Evolutionary conservation across 2,329 filamentous ascomycete genomes (phyloP).

Genomic region (Coniochaeta hoffmannii): DNA sequence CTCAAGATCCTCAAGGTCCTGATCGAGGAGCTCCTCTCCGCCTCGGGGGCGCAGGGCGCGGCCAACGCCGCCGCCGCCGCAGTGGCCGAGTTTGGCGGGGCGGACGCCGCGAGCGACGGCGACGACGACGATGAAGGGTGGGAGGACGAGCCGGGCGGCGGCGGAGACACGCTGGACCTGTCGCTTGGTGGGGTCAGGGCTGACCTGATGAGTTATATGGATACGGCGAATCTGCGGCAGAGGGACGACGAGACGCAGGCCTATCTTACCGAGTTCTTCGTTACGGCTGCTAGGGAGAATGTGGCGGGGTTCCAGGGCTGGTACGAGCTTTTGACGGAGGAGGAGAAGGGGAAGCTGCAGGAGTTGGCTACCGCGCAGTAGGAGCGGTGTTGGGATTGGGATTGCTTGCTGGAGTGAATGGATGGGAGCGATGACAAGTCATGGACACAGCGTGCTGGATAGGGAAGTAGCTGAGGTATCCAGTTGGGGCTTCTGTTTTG

Average conservation of each 20-base stretch:
- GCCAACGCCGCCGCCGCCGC: slow-evolving; percentile 57
- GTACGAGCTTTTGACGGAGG: slow-evolving; percentile 47
- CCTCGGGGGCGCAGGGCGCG: slow-evolving; percentile 57
- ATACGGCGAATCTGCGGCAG: slow-evolving; percentile 52
- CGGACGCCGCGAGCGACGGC: slow-evolving; percentile 58
- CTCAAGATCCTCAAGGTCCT: slow-evolving; percentile 96
- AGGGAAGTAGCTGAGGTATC: too few relatives aligned
- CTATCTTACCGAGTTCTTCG: slow-evolving; percentile 78
- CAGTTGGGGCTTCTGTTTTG: too few relatives aligned
- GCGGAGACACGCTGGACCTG: slow-evolving; percentile 62
- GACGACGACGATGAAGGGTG: slow-evolving; percentile 75
- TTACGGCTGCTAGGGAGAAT: slow-evolving; percentile 48
- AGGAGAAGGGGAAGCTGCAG: slow-evolving; percentile 49
- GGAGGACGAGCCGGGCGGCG: slow-evolving; percentile 64
- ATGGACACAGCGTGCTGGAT: too few relatives aligned
- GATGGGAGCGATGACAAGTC: too few relatives aligned
- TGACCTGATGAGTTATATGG: slow-evolving; percentile 74
- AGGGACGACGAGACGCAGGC: slow-evolving; percentile 86
- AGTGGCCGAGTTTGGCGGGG: slow-evolving; percentile 44
- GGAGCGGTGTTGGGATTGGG: neutral
- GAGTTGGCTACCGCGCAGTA: slow-evolving; percentile 33
- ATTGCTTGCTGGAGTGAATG: too few relatives aligned
- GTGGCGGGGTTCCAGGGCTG: slow-evolving; percentile 48
- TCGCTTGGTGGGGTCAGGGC: slow-evolving; percentile 58
- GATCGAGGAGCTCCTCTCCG: slow-evolving; percentile 81